Percentiles rank a stretch among this genome's conserved stretches.
Evolutionary conservation across 2,329 filamentous ascomycete species (phyloP).

Genomic region (Phaeosphaeriaceae sp.): DNA sequence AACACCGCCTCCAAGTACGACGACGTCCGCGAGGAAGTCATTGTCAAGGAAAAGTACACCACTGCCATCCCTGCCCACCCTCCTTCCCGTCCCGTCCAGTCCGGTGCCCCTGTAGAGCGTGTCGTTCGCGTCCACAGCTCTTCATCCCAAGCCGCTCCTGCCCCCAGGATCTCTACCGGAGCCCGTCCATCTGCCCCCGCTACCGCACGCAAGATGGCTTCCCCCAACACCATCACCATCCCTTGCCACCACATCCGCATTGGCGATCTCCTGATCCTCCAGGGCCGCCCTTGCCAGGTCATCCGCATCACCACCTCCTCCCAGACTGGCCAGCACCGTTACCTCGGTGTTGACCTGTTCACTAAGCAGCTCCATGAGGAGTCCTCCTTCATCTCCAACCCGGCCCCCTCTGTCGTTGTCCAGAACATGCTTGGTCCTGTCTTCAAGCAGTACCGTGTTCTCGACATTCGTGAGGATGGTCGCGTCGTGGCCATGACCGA

Average conservation of each 20-base stretch:
- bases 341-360: constrained; percentile 99
- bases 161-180: constrained; percentile 66
- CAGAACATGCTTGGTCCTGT: constrained; percentile 99
- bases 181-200: constrained; percentile 19
- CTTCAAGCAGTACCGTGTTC: constrained; percentile 99
- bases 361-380: constrained; percentile 99
- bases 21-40: constrained; percentile 53
- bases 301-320: constrained; percentile 99
- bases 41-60: constrained; percentile 56
- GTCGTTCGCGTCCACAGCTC: constrained; percentile 50
- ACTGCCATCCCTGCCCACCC: constrained; percentile 38
- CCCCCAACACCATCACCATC: constrained; percentile 93
- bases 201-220: constrained; percentile 51
- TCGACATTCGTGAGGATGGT: constrained; percentile 89
- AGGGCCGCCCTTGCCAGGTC: constrained; percentile 99
- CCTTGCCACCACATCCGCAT: constrained; percentile 99
- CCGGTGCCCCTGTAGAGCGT: constrained; percentile 44
- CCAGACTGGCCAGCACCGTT: constrained; percentile 98
- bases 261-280: constrained; percentile 97
- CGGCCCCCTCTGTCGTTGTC: constrained; percentile 92
- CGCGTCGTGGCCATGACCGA: constrained; percentile 96
- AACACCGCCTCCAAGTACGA: constrained; percentile 42
- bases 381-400: constrained; percentile 97
- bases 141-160: constrained; percentile 72
- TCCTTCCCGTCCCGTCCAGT: constrained; percentile 44